Evolutionary conservation across 805 yeast species (phyloP).

Genomic region (Metschnikowia hibisci): DNA sequence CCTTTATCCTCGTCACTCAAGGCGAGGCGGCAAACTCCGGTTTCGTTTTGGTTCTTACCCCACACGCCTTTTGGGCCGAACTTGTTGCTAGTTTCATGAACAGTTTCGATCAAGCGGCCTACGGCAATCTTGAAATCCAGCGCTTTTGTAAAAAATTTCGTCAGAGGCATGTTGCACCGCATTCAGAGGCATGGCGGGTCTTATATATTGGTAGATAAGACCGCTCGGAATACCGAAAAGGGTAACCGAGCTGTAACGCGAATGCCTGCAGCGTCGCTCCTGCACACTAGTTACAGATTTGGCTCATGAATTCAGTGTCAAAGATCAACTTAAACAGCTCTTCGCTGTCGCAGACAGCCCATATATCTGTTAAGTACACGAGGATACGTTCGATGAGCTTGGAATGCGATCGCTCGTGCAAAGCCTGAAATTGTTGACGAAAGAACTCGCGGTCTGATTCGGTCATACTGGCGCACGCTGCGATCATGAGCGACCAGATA

Average conservation of each 20-base stretch:
- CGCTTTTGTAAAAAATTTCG: constrained; percentile 1
- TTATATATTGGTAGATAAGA: constrained; percentile 3
- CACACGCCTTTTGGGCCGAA: constrained; percentile 64
- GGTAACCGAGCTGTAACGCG: not conserved
- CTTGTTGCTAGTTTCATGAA: constrained; percentile 52
- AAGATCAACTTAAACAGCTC: constrained; percentile 16
- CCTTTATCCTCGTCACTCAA: constrained; percentile 58
- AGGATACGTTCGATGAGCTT: constrained; percentile 9
- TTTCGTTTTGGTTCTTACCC: constrained; percentile 54
- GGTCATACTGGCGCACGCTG: constrained; percentile 11
- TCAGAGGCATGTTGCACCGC: constrained; percentile 9
- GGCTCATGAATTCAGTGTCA: constrained; percentile 14
- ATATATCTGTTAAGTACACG: constrained; percentile 12
- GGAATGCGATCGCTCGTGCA: constrained; percentile 8
- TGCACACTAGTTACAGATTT: constrained; percentile 10
- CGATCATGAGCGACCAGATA: constrained; percentile 16
- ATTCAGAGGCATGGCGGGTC: not conserved
- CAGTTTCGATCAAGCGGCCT: constrained; percentile 48
- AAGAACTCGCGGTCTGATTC: constrained; percentile 8
- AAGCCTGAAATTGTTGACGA: constrained; percentile 1
- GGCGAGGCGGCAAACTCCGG: constrained; percentile 67
- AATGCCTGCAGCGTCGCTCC: not conserved
- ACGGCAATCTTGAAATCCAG: constrained; percentile 7
- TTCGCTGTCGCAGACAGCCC: constrained; percentile 13
- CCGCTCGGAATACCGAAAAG: not conserved